Evolutionary conservation across 495 filamentous ascomycete genomes (phyloP).

Genomic region (Amniculicola lignicola): DNA sequence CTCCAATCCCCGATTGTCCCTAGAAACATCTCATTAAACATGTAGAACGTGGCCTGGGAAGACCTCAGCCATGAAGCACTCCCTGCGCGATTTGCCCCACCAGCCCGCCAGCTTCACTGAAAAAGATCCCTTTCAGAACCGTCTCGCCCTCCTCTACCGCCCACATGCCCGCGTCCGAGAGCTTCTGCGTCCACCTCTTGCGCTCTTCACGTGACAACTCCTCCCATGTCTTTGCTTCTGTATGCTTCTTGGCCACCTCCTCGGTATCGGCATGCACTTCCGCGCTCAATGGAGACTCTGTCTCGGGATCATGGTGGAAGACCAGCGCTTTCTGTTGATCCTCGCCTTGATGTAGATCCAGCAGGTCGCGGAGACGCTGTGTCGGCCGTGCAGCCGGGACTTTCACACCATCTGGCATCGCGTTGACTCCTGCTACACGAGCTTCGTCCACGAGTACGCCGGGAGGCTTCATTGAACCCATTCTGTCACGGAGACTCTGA

Average conservation of each 20-base stretch:
- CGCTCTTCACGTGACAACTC: slow-evolving; percentile 59
- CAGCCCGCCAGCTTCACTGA: slow-evolving; percentile 60
- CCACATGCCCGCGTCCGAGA: slow-evolving; percentile 72
- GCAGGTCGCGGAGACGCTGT: slow-evolving; percentile 30
- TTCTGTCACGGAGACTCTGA: slow-evolving; percentile 36
- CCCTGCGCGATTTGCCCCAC: slow-evolving; percentile 30
- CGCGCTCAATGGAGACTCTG: slow-evolving; percentile 17
- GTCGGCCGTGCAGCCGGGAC: slow-evolving; percentile 8
- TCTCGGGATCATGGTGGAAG: slow-evolving; percentile 26
- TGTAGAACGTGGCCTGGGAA: slow-evolving; percentile 5
- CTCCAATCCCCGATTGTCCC: too few species aligned
- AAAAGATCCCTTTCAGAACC: slow-evolving; percentile 70
- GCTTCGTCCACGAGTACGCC: slow-evolving; percentile 5
- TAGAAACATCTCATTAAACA: too few species aligned
- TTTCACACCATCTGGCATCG: not conserved
- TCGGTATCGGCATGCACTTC: slow-evolving; percentile 36
- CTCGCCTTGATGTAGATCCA: slow-evolving; percentile 19
- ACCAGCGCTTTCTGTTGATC: slow-evolving; percentile 16
- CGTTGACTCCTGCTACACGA: slow-evolving; percentile 13
- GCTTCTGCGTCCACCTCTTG: slow-evolving; percentile 62
- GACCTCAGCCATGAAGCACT: slow-evolving; percentile 19
- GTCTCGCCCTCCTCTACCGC: slow-evolving; percentile 66
- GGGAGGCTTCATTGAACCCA: slow-evolving; percentile 32
- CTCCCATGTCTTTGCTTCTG: slow-evolving; percentile 59
- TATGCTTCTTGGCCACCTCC: slow-evolving; percentile 47